Base-by-base conservation (phyloP, 108 stramenopile genomes). In the Skeletonema tropicum region DNA sequence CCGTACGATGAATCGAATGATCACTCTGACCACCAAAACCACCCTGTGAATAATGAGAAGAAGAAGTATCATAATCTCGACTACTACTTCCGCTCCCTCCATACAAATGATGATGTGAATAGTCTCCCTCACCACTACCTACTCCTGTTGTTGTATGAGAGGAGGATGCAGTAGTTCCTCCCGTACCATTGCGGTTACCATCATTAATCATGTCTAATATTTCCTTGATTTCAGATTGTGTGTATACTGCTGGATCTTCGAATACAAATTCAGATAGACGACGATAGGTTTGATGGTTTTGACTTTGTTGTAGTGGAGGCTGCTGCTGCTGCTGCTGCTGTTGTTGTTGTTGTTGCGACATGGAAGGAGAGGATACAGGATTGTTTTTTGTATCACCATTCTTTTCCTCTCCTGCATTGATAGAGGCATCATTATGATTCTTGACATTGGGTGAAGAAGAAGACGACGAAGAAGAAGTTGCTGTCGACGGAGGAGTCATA, bases 141-240 rank as follows among this genome's bases (percentile, higher is more conserved):
- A 33, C 57, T 15, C 36, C 49, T 10, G 58, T 36, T 62, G 57
- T 23, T 49, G n/a, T 11, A 67, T 68, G 2, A 64, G 70, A 32
- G 55, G 80, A 63, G 41, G 59, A 67, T 39, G 62, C 23, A 49
- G 52, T 60, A 33, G 29, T 38, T 10, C 74, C 82, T 45, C 73
- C 36, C 36, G 69, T 33, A 2, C 45, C 21, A 57, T 38, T 62
- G 25, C 76, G 77, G 78, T 94, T 92, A 19, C 94, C 94, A 74
- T 92, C 91, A 69, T 92, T 88, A 75, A 93, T 93, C 92, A 93
- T 90, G 57, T 95, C 94, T 30, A 95, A 66, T 82, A 95, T 89
- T 17, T 92, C 88, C 57, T 87, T 81, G 57, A 95, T 93, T 70
- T 95, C 94, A 61, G 75, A 73, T 58, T 88, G 88, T 0, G 90